Percentiles rank a stretch among this genome's conserved stretches.
Conservation (phyloP, 768 basidiomycete genomes). For the Fibroporia radiculosa region DNA sequence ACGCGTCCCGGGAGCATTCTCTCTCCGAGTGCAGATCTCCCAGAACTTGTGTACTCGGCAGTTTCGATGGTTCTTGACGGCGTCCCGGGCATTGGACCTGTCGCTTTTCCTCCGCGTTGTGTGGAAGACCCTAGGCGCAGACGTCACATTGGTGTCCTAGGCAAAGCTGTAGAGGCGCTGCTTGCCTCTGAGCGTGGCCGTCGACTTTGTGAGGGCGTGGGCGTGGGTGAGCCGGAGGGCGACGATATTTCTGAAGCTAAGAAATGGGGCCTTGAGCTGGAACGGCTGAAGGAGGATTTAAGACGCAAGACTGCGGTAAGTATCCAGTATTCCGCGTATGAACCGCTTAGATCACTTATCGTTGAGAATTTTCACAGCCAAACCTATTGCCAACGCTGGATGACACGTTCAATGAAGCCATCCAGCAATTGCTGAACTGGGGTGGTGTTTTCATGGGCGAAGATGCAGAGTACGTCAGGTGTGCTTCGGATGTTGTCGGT, state of each 20-base stretch:
- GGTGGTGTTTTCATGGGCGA: slow-evolving; percentile 63
- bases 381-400: slow-evolving; percentile 51
- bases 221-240: slow-evolving; percentile 25
- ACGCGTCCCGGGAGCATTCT: slow-evolving; percentile 17
- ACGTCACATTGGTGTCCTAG: slow-evolving; percentile 64
- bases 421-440: slow-evolving; percentile 69
- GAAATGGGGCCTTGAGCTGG: slow-evolving; percentile 67
- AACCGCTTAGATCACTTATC: neutral
- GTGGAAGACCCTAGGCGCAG: slow-evolving; percentile 72
- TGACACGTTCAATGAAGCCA: slow-evolving; percentile 72
- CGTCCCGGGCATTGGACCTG: slow-evolving; percentile 66
- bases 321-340: neutral
- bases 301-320: slow-evolving; percentile 39
- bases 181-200: slow-evolving; percentile 58
- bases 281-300: slow-evolving; percentile 47
- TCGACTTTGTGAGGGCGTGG: slow-evolving; percentile 53
- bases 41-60: slow-evolving; percentile 13
- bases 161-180: slow-evolving; percentile 59
- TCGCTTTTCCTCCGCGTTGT: slow-evolving; percentile 71
- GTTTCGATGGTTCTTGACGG: slow-evolving; percentile 44
- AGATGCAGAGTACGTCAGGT: slow-evolving; percentile 49
- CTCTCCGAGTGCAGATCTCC: slow-evolving; percentile 21
- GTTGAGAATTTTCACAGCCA: slow-evolving; percentile 28
- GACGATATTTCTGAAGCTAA: slow-evolving; percentile 62
- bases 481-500: slow-evolving; percentile 1